Conservation (phyloP, 805 yeast genomes). For the Isabelozyma rhagii region DNA sequence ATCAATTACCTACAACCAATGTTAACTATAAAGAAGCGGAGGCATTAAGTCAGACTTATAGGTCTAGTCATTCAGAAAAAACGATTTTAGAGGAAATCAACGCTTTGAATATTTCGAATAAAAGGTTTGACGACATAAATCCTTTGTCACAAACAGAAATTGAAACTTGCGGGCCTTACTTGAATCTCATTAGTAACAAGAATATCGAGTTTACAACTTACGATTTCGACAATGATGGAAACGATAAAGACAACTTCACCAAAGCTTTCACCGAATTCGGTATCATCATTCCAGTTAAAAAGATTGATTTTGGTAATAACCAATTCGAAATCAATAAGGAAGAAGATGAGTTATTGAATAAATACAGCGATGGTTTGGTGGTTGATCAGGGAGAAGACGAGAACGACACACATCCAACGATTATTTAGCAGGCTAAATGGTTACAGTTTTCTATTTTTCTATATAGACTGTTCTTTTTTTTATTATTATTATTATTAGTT, state of each 20-base stretch:
- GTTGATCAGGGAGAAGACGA: constrained; percentile 6
- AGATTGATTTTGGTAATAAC: constrained; percentile 8
- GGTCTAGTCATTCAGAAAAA: not conserved
- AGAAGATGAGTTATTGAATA: constrained; percentile 5
- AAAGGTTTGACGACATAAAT: constrained; percentile 7
- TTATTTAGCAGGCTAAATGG: not conserved
- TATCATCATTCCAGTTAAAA: constrained; percentile 14
- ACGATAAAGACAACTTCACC: constrained; percentile 12
- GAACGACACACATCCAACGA: not conserved
- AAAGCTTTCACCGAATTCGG: constrained; percentile 23
- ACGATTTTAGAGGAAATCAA: not conserved
- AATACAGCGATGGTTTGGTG: constrained; percentile 8
- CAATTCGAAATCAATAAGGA: not conserved
- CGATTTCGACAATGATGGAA: constrained; percentile 5
- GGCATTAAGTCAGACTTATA: not conserved
- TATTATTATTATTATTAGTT: not conserved
- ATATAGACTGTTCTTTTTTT: not conserved
- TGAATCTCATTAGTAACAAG: constrained; percentile 26
- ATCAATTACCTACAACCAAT: constrained; percentile 32
- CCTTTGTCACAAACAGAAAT: constrained; percentile 54
- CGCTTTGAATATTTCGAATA: not conserved
- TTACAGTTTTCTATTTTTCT: not conserved
- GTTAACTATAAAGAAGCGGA: not conserved
- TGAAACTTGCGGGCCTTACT: constrained; percentile 48
- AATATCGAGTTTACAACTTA: constrained; percentile 30